phyloP scores from a whole-genome alignment of 78 protist species.

The Ministeria vibrans region DNA sequence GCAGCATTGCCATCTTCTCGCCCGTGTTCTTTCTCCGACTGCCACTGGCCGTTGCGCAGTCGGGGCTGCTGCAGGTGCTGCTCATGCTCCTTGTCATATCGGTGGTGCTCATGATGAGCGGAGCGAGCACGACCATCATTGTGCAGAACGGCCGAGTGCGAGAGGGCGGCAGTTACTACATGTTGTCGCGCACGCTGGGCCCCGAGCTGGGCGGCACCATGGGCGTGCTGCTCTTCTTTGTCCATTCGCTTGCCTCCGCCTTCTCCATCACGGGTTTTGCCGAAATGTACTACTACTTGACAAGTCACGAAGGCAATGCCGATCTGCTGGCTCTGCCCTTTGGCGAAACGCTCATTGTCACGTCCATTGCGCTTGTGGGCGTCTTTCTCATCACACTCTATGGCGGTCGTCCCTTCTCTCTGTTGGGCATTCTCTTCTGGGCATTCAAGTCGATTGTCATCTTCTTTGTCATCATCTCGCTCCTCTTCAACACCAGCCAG shows the following conservation, averaged over 20 bases:
- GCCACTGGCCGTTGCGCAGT: background rate
- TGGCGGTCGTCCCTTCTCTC: no score
- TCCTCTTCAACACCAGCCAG: no score
- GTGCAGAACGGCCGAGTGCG: constrained; percentile 36
- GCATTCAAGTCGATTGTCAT: no score
- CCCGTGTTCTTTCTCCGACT: background rate
- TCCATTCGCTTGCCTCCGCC: constrained; percentile 32
- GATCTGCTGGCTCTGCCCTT: no score
- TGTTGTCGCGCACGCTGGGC: constrained; percentile 59
- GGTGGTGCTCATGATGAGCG: background rate
- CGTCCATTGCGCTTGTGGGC: no score
- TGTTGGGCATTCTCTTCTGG: no score
- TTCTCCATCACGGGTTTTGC: constrained; percentile 39
- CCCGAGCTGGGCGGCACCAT: constrained; percentile 45
- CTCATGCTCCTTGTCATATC: background rate
- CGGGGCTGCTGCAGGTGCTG: background rate
- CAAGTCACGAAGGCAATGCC: no score
- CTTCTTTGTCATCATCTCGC: no score
- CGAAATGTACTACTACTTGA: no score
- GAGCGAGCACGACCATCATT: background rate
- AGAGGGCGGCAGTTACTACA: constrained; percentile 61
- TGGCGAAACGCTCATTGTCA: no score
- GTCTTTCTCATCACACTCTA: no score
- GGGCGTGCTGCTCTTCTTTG: constrained; percentile 38
- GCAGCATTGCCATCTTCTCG: background rate